Evolutionary conservation across 148 eudicot genomes (phyloP), one percentile per base, ranked within the genome.

Genomic region (Talinum fruticosum): DNA sequence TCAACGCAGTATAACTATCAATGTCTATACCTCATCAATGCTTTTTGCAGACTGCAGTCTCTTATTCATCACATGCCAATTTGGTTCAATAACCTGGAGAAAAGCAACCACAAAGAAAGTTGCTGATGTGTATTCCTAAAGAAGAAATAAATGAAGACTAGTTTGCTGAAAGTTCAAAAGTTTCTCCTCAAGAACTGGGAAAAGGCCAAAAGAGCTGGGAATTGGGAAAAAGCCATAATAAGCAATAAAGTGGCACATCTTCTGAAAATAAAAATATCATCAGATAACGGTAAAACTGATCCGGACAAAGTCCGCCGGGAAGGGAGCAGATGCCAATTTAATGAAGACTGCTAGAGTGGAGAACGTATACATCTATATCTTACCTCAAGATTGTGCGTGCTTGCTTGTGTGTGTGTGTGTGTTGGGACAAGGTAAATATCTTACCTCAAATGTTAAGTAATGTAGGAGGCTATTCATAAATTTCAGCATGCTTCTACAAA

Each of bases 61-160:
- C 79, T 79, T 90, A 78, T 88, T 91, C 97, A 96, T 90, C 85
- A 90, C 88, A 76, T 96, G 97, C 95, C 98, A 93, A 85, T 93
- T 93, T 37, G 99, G 99, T 86, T 96, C 99, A 83, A 96, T 88
- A 79, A 96, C 99, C 99, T 96, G 89, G 73, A 83, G 72, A 79
- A 73, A 61, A 75, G 66, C 7, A 62, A 33, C 36, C 36, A 44
- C 26, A 78, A 36, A 61, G 68, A 69, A 76, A 51, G 13, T 14
- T 66, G 19, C 65, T 8, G 70, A 32, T 62, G 53, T n/a, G 41
- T n/a, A 66, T 29, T 47, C 30, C 10, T 23, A 26, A 23, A 26
- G 13, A 62, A 44, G 21, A 51, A 44, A 26, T 28, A 37, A 38
- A 35, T 28, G 29, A 29, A 59, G 37, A 76, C 35, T 69, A 36